Evolutionary conservation across 2,329 filamentous ascomycete species (phyloP).

Genomic region (Lasiodiplodia sp.): DNA sequence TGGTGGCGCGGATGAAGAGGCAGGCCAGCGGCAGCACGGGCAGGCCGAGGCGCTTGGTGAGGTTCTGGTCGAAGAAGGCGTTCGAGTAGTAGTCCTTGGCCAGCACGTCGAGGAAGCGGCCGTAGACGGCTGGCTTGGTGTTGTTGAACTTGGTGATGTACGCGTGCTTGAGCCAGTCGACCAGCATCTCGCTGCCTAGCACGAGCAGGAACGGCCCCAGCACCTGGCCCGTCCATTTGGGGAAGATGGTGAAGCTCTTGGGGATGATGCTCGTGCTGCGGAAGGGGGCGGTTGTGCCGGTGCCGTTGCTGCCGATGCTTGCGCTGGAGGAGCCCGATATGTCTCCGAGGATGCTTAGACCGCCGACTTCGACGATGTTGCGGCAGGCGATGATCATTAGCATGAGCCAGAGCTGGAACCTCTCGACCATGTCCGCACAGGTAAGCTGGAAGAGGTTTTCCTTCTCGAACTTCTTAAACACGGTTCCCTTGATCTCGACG

Average conservation of each 20-base stretch:
- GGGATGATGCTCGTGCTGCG: constrained; percentile 80
- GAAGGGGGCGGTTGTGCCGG: constrained; percentile 63
- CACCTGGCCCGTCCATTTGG: constrained; percentile 86
- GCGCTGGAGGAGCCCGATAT: constrained; percentile 37
- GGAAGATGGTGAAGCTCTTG: constrained; percentile 88
- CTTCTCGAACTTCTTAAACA: constrained; percentile 99
- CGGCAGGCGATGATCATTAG: constrained; percentile 93
- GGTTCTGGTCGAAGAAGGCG: constrained; percentile 86
- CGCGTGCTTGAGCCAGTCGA: constrained; percentile 96
- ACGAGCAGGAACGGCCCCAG: constrained; percentile 93
- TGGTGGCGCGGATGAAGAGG: constrained; percentile 90
- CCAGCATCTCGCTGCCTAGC: constrained; percentile 93
- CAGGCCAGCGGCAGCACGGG: constrained; percentile 93
- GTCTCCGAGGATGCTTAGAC: constrained; percentile 65
- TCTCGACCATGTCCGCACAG: constrained; percentile 94
- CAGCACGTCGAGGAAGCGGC: constrained; percentile 87
- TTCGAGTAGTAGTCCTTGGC: constrained; percentile 99
- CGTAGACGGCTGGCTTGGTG: constrained; percentile 88
- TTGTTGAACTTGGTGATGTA: constrained; percentile 99
- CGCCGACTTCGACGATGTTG: constrained; percentile 95
- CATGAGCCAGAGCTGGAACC: constrained; percentile 98
- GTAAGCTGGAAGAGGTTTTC: constrained; percentile 97
- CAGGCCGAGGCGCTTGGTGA: constrained; percentile 87
- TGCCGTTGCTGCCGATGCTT: constrained; percentile 53
- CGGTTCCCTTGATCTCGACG: constrained; percentile 97